Base-by-base conservation (phyloP, 2,329 filamentous ascomycete genomes). In the Daldinia sp. region DNA sequence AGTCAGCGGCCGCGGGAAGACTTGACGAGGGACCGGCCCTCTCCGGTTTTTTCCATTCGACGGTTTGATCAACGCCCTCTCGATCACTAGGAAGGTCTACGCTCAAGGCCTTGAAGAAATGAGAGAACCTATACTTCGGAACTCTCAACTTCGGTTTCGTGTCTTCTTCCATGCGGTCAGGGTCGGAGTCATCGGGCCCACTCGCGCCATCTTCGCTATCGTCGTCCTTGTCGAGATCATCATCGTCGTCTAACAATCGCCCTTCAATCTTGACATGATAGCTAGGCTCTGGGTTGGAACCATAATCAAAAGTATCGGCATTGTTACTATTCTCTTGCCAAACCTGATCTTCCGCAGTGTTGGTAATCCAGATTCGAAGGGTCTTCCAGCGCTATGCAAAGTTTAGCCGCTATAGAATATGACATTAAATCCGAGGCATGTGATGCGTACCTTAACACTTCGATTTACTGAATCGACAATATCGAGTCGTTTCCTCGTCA, bases 201-300 rank as follows among this genome's bases (percentile, higher is more conserved):
- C 81, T 82, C 51, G 81, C 77, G 10, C 77, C 75, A 63, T 73
- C 77, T 13, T 83, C 81, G 30, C 79, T 80, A 21, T 83, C 82
- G 15, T 82, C 81, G 41, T 84, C 81, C 51, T 83, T 79, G 29
- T 83, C 80, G 6, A 66, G 47, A 41, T 73, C 73, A 41, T 87
- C 82, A 41, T 85, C 83, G 55, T 92, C 88, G 66, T 93, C 91
- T 21, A 98, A 82, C 54, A 98, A 80, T 27, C 90, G 87, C 39
- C 93, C 95, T 78, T 97, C 92, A 65, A 99, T 94, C 80, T 94
- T 96, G 69, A 99, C 92, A 59, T 90, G 88, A 76, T 94, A 99
- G 9, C 89, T 91, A 2, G 92, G 90, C 70, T 93, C 90, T 69
- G 86, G 84, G 66, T 87, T 92, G 53, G 89, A 88, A 54, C 88